phyloP scores from a whole-genome alignment of 1,139 yeast genomes.

The Casaregolazyma suthepensis region DNA sequence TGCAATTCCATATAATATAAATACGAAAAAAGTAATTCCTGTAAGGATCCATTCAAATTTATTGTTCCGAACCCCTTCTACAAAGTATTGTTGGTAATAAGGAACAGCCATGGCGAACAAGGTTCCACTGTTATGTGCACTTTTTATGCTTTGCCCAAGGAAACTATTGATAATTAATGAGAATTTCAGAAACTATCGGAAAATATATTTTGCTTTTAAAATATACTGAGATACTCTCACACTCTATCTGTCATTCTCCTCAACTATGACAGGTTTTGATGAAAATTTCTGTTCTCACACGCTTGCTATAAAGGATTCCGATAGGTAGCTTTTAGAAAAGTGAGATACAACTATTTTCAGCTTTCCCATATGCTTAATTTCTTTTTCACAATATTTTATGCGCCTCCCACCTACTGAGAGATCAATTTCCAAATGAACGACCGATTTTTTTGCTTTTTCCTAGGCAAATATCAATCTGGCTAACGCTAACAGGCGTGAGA shows the following conservation, averaged over 20 bases:
- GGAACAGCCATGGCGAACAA: conserved; percentile 23
- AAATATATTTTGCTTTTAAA: too few species aligned
- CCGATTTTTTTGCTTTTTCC: neutral
- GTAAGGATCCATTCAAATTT: conserved; percentile 39
- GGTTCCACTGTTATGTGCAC: neutral
- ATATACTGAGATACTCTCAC: neutral
- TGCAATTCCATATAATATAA: conserved; percentile 38
- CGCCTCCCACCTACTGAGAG: neutral
- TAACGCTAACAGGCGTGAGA: neutral
- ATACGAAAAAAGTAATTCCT: conserved; percentile 27
- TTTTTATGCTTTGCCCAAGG: neutral
- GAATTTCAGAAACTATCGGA: neutral
- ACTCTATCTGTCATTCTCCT: neutral
- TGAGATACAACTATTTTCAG: neutral
- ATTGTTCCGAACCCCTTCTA: conserved; percentile 36
- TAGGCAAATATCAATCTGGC: neutral
- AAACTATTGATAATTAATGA: neutral
- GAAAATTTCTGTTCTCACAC: neutral
- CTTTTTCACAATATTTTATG: neutral
- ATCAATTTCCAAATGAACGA: neutral
- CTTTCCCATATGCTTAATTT: neutral
- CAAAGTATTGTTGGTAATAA: conserved; percentile 33
- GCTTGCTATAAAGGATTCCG: neutral
- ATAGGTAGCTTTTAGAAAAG: neutral
- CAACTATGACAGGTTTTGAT: neutral